A percentile compares a stretch with the other conserved stretches of the same genome.
These are phyloP conservation scores for Phytophthora palmivora DNA, from an alignment of 352 stramenopile genomes.

Conservation along the genomic window DNA sequence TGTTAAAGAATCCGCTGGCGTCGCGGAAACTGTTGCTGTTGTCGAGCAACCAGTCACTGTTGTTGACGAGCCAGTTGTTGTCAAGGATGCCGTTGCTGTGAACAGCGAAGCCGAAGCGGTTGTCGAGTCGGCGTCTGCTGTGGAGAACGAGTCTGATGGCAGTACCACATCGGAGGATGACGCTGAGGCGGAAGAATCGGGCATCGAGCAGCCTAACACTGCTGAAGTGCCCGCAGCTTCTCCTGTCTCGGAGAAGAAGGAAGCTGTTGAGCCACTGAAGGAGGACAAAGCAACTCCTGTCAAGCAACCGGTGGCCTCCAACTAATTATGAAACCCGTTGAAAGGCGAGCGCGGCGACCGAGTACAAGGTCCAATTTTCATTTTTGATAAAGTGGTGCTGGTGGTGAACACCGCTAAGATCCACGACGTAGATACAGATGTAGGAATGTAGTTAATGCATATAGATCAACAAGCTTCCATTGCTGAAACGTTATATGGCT, in stretches of 20 bases:
- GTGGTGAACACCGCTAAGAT: not conserved
- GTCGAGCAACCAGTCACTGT: slow-evolving; percentile 14
- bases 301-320: slow-evolving; percentile 23
- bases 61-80: slow-evolving; percentile 3
- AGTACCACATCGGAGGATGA: slow-evolving; percentile 40
- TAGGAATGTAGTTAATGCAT: slow-evolving; percentile 35
- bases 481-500: not conserved
- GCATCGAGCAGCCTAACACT: slow-evolving; percentile 23
- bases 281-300: slow-evolving; percentile 16
- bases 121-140: slow-evolving; percentile 1
- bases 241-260: slow-evolving; percentile 31
- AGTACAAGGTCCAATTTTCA: slow-evolving; percentile 11
- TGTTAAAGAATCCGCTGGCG: slow-evolving; percentile 5
- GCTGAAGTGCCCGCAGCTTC: slow-evolving; percentile 18
- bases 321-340: slow-evolving; percentile 39
- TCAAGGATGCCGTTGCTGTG: slow-evolving; percentile 5
- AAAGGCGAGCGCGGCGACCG: slow-evolving; percentile 21
- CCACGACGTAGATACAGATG: slow-evolving; percentile 33
- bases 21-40: slow-evolving; percentile 18
- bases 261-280: slow-evolving; percentile 14
- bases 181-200: slow-evolving; percentile 29
- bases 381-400: slow-evolving; percentile 27
- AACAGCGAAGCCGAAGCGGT: slow-evolving; percentile 24
- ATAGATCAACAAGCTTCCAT: slow-evolving; percentile 17
- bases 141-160: slow-evolving; percentile 31